Evolutionary conservation across 176 grass and related monocot genomes (phyloP).

Genomic region (Poa pratensis): DNA sequence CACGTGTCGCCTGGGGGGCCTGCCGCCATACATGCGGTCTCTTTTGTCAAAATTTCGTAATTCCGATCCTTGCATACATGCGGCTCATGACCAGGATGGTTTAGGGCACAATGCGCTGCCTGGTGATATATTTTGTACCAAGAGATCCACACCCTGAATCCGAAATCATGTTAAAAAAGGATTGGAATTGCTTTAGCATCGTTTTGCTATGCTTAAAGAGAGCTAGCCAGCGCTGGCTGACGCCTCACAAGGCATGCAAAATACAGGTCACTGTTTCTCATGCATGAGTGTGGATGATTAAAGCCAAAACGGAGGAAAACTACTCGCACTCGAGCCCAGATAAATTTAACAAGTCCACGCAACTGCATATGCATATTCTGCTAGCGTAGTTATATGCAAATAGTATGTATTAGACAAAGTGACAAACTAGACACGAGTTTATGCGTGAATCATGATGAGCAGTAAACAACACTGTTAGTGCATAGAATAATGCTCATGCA

Average conservation of each 20-base stretch:
- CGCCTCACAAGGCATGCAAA: slow-evolving; percentile 25
- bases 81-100: slow-evolving; percentile 21
- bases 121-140: slow-evolving; percentile 3
- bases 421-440: slow-evolving; percentile 12
- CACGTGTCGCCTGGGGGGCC: no score
- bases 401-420: neutral
- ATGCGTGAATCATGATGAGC: slow-evolving; percentile 24
- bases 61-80: neutral
- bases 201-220: neutral
- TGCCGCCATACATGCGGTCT: no score
- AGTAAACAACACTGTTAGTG: neutral
- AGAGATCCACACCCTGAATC: slow-evolving; percentile 21
- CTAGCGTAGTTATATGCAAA: neutral
- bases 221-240: slow-evolving; percentile 31
- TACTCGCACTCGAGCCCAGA: neutral
- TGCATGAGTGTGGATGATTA: slow-evolving; percentile 53
- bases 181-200: slow-evolving; percentile 36
- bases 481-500: slow-evolving; percentile 7
- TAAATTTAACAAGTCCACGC: neutral
- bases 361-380: slow-evolving; percentile 28
- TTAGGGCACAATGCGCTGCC: slow-evolving; percentile 37
- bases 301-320: slow-evolving; percentile 23
- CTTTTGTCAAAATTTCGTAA: no score
- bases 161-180: slow-evolving; percentile 8
- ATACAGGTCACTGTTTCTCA: slow-evolving; percentile 40